phyloP scores from a whole-genome alignment of 805 yeast genomes.

The Priceomyces fermenticarens region DNA sequence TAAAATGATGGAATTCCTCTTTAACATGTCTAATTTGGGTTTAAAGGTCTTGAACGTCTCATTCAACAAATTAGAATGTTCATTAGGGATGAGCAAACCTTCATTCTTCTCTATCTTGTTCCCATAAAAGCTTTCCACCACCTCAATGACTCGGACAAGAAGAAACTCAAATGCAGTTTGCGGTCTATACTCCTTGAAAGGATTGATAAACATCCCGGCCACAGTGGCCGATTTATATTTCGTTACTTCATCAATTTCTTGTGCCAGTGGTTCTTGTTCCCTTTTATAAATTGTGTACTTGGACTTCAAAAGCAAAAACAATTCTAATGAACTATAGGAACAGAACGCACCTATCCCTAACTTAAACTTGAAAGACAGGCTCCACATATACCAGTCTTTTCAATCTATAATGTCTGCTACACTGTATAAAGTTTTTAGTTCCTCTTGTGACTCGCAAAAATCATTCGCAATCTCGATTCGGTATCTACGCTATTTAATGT shows the following conservation, averaged over 20 bases:
- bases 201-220: slow-evolving; percentile 83
- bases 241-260: slow-evolving; percentile 12
- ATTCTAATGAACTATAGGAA: slow-evolving; percentile 64
- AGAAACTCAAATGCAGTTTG: slow-evolving; percentile 88
- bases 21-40: slow-evolving; percentile 53
- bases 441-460: no score
- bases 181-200: slow-evolving; percentile 84
- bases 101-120: slow-evolving; percentile 34
- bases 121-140: slow-evolving; percentile 54
- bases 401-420: no score
- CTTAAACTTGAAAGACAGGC: slow-evolving; percentile 29
- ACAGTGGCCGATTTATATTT: slow-evolving; percentile 41
- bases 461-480: no score
- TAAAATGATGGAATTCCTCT: slow-evolving; percentile 30
- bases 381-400: no score
- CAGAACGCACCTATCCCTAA: slow-evolving; percentile 42
- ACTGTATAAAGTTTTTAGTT: no score
- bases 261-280: slow-evolving; percentile 21
- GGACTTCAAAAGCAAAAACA: slow-evolving; percentile 56
- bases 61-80: slow-evolving; percentile 47
- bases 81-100: slow-evolving; percentile 34
- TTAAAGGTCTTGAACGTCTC: slow-evolving; percentile 54
- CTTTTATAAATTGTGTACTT: slow-evolving; percentile 51
- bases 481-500: slow-evolving; percentile 59
- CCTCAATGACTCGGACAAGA: slow-evolving; percentile 66